phyloP scores from a whole-genome alignment of 257 asterid genomes.

The Ballota nigra region DNA sequence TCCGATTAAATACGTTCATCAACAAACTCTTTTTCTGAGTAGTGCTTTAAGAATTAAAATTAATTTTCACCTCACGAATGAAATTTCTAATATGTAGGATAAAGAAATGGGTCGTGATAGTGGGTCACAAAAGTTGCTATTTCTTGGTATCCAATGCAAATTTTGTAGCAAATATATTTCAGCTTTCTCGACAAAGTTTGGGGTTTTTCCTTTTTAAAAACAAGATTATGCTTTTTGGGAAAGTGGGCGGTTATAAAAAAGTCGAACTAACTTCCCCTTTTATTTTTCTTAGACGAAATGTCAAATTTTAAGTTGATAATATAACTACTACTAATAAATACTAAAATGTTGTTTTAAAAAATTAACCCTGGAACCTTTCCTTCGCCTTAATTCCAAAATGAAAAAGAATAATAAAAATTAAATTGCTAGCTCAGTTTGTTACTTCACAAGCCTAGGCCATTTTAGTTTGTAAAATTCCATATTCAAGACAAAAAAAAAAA shows the following conservation, averaged over 20 bases:
- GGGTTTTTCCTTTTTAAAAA: background rate
- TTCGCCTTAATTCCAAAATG: background rate
- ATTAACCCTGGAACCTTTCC: background rate
- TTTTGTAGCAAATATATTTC: background rate
- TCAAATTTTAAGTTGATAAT: background rate
- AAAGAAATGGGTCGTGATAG: background rate
- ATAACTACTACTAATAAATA: too few relatives aligned
- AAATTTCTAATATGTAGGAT: background rate
- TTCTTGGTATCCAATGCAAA: constrained; percentile 27
- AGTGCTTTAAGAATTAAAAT: background rate
- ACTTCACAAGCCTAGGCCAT: background rate
- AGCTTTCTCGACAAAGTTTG: background rate
- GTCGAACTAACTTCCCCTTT: background rate
- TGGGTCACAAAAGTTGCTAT: constrained; percentile 14
- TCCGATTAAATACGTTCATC: too few relatives aligned
- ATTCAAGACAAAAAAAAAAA: background rate
- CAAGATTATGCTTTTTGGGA: background rate
- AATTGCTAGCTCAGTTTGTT: background rate
- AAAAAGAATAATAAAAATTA: too few relatives aligned
- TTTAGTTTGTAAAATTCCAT: background rate
- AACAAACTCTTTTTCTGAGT: too few relatives aligned
- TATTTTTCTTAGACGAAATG: background rate
- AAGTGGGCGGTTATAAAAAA: background rate
- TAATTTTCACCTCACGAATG: background rate
- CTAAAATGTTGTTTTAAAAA: background rate